Evolutionary conservation across 208 protist genomes (phyloP).

Genomic region (Naegleria gruberi): DNA sequence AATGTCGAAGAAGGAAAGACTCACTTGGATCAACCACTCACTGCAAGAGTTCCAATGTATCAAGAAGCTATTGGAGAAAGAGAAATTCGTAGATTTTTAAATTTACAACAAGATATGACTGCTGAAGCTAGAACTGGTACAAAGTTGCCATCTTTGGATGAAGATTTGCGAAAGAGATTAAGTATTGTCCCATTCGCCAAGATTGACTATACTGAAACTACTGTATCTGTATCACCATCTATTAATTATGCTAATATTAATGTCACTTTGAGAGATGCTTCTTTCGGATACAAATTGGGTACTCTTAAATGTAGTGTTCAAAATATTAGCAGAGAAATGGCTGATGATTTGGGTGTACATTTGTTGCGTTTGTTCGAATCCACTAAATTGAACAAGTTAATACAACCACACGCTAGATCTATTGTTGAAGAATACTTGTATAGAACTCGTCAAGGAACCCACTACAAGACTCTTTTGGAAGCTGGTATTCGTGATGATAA

Average conservation of each 20-base stretch:
- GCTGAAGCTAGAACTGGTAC: background rate
- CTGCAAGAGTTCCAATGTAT: background rate
- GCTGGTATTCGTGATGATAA: background rate
- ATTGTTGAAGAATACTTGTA: background rate
- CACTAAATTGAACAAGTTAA: background rate
- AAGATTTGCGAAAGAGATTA: background rate
- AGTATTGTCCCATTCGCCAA: background rate
- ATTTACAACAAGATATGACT: constrained; percentile 16
- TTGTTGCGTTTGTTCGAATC: background rate
- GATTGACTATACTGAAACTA: background rate
- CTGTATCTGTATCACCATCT: background rate
- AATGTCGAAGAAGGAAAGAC: background rate
- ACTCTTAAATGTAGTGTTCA: background rate
- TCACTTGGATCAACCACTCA: background rate
- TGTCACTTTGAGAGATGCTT: background rate
- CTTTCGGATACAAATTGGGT: background rate
- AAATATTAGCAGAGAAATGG: background rate
- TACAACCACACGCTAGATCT: background rate
- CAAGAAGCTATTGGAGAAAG: background rate
- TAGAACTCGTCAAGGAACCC: background rate
- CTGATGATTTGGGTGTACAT: background rate
- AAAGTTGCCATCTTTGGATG: background rate
- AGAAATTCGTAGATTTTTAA: constrained; percentile 14
- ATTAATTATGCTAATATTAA: background rate
- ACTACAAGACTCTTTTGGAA: background rate